A percentile compares a stretch with the other conserved stretches of the same genome.
These are phyloP conservation scores for Silene latifolia DNA, from an alignment of 148 eudicot genomes.

Conservation along the genomic window DNA sequence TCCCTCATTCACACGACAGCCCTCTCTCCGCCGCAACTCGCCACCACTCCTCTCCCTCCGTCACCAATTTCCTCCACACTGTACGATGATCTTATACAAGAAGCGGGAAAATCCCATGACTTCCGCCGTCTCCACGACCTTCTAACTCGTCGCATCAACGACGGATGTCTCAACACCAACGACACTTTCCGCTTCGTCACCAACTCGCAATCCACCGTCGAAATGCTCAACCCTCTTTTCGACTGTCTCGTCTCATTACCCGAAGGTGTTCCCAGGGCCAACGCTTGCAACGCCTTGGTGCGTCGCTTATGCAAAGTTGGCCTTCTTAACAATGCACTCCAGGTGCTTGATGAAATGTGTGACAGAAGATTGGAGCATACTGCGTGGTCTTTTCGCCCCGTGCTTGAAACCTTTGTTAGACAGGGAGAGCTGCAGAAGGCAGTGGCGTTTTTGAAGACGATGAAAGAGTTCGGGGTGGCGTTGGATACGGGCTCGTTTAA, in stretches of 20 bases:
- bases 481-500: constrained; percentile 44
- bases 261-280: constrained; percentile 36
- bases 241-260: constrained; percentile 35
- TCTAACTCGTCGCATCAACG: constrained; percentile 37
- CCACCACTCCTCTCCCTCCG: not conserved
- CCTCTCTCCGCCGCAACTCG: constrained; percentile 8
- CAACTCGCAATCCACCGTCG: constrained; percentile 26
- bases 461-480: constrained; percentile 27
- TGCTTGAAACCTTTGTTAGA: constrained; percentile 35
- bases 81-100: constrained; percentile 24
- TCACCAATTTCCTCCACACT: constrained; percentile 1
- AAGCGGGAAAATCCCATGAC: constrained; percentile 28
- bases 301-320: constrained; percentile 33
- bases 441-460: constrained; percentile 36
- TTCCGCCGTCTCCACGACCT: constrained; percentile 38
- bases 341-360: constrained; percentile 39
- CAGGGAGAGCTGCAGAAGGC: constrained; percentile 30
- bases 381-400: constrained; percentile 45
- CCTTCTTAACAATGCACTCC: constrained; percentile 38
- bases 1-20: constrained; percentile 2
- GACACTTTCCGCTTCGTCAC: constrained; percentile 58
- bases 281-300: constrained; percentile 40
- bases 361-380: constrained; percentile 28
- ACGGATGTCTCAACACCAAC: constrained; percentile 49
- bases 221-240: constrained; percentile 33